Evolutionary conservation across 2,329 filamentous ascomycete genomes (phyloP).

Genomic region (Rutstroemia sp.): DNA sequence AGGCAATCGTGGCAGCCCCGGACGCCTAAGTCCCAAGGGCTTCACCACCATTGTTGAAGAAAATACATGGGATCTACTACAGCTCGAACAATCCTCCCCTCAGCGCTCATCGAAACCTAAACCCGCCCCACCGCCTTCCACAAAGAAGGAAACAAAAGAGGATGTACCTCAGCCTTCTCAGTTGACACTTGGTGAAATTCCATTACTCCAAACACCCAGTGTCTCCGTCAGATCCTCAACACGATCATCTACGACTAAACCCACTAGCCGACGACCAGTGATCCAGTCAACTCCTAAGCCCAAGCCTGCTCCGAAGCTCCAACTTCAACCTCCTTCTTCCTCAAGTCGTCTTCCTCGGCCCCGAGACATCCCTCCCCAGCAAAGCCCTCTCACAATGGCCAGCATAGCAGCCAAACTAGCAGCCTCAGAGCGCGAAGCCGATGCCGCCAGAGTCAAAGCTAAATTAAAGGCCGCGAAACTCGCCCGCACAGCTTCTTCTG

Average conservation of each 20-base stretch:
- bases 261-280: conserved; percentile 9
- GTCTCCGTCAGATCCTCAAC: conserved; percentile 2
- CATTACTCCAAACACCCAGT: conserved; percentile 17
- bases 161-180: conserved; percentile 2
- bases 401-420: conserved; percentile 56
- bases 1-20: conserved; percentile 17
- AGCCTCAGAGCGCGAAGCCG: conserved; percentile 55
- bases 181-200: conserved; percentile 17
- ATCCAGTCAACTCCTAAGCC: conserved; percentile 4
- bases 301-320: conserved; percentile 19
- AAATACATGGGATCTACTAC: conserved; percentile 37
- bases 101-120: conserved; percentile 26
- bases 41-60: conserved; percentile 43
- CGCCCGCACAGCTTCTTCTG: conserved; percentile 19
- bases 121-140: conserved; percentile 16
- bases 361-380: conserved; percentile 32
- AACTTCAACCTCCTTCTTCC: conserved; percentile 11
- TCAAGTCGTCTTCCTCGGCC: conserved; percentile 25
- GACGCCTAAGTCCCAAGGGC: conserved; percentile 31
- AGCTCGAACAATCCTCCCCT: conserved; percentile 31
- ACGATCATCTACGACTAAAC: not conserved
- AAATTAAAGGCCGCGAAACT: conserved; percentile 50
- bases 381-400: conserved; percentile 53
- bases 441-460: conserved; percentile 54
- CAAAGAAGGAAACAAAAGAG: conserved; percentile 8